These are phyloP conservation scores for Penicillium lividum DNA, from an alignment of 495 filamentous ascomycete species.

Conservation along the genomic window DNA sequence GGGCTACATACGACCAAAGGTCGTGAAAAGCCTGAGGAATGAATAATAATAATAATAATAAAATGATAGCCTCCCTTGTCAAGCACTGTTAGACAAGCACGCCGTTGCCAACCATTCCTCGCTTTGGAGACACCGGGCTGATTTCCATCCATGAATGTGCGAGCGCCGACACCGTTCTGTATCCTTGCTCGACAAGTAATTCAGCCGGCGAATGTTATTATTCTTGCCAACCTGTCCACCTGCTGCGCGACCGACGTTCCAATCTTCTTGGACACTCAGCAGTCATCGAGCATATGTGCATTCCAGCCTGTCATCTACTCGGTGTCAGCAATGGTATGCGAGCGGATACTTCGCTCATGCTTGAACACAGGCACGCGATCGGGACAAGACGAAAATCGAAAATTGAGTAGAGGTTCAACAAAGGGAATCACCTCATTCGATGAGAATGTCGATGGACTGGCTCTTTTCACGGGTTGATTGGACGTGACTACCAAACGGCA, in stretches of 20 bases:
- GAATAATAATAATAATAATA: too few species aligned
- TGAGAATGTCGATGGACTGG: not conserved
- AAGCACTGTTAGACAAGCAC: not conserved
- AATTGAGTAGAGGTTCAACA: not conserved
- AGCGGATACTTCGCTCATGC: not conserved
- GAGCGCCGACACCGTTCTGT: not conserved
- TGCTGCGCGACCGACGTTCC: not conserved
- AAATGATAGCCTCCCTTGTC: too few species aligned
- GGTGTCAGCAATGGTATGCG: not conserved
- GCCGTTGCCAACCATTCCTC: not conserved
- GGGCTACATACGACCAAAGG: too few species aligned
- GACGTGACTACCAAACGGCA: not conserved
- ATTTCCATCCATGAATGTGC: not conserved
- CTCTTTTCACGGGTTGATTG: not conserved
- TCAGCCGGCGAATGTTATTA: not conserved
- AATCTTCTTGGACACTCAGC: not conserved
- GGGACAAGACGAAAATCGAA: not conserved
- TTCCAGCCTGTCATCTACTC: not conserved
- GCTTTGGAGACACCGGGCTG: slow-evolving; percentile 2
- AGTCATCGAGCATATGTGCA: not conserved
- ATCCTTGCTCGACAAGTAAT: not conserved
- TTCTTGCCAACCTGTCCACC: not conserved
- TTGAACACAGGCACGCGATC: not conserved
- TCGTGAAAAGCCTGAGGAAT: too few species aligned
- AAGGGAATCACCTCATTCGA: not conserved